Percentiles rank a stretch among this genome's conserved stretches.
phyloP scores from a whole-genome alignment of 2,329 filamentous ascomycete species.

The Penicillium sumatraense region DNA sequence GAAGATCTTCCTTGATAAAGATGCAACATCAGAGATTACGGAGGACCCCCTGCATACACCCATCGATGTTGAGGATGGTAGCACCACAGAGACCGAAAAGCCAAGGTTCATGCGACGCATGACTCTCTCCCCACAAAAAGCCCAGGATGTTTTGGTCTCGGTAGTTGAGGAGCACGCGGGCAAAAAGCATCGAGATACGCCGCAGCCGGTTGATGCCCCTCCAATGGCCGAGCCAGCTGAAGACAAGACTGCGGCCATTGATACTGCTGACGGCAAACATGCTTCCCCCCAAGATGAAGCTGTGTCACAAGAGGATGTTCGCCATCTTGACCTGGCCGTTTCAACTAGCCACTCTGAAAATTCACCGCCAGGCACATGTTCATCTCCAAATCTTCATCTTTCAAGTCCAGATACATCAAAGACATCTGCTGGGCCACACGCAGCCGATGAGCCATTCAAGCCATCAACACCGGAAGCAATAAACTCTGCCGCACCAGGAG shows the following conservation, averaged over 20 bases:
- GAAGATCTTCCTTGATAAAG: constrained; percentile 88
- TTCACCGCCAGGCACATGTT: constrained; percentile 10
- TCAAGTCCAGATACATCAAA: constrained; percentile 9
- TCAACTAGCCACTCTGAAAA: constrained; percentile 33
- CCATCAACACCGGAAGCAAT: constrained; percentile 17
- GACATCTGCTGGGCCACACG: constrained; percentile 7
- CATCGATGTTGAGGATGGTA: constrained; percentile 39
- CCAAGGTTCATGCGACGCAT: constrained; percentile 43
- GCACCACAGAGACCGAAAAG: constrained; percentile 34
- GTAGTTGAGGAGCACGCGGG: constrained; percentile 67
- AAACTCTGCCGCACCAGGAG: constrained; percentile 5
- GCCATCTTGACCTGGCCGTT: constrained; percentile 65
- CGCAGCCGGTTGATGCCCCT: constrained; percentile 13
- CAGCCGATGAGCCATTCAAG: constrained; percentile 12
- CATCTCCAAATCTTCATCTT: constrained; percentile 12
- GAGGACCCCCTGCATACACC: constrained; percentile 65
- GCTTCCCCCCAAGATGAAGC: constrained; percentile 28
- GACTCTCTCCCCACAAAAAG: constrained; percentile 64
- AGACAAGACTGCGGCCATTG: constrained; percentile 23
- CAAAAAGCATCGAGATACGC: constrained; percentile 34
- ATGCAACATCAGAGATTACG: constrained; percentile 74
- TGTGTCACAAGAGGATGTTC: constrained; percentile 57
- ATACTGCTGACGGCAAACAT: constrained; percentile 20
- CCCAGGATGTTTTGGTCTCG: constrained; percentile 66
- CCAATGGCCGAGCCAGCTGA: constrained; percentile 25